These are phyloP conservation scores for Auricularia heimuer DNA, from an alignment of 768 basidiomycete genomes.

Conservation along the genomic window DNA sequence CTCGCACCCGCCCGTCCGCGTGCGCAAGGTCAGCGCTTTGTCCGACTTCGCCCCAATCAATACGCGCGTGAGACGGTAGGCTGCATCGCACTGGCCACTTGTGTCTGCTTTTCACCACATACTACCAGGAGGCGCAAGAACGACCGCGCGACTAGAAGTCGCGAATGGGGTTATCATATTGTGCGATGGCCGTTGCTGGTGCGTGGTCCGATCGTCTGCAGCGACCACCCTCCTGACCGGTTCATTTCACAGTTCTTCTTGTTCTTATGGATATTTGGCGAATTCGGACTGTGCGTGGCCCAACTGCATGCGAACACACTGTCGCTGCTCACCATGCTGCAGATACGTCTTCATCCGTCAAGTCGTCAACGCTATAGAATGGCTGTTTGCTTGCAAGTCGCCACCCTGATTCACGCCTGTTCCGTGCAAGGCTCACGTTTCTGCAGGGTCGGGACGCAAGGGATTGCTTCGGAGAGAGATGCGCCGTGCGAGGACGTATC, in stretches of 20 bases:
- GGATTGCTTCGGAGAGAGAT: constrained; percentile 67
- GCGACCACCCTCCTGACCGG: not conserved
- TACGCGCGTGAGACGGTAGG: constrained; percentile 65
- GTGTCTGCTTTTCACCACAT: not conserved
- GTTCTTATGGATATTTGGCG: constrained; percentile 67
- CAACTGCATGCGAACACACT: not conserved
- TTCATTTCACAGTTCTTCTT: constrained; percentile 55
- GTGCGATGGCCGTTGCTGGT: constrained; percentile 85
- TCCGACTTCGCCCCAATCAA: constrained; percentile 90
- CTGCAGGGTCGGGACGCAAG: constrained; percentile 74
- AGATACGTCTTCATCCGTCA: constrained; percentile 79
- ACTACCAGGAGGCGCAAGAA: not conserved
- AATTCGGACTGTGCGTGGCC: constrained; percentile 52
- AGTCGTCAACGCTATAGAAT: constrained; percentile 91
- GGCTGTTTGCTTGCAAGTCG: constrained; percentile 70
- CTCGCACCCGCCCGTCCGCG: constrained; percentile 25
- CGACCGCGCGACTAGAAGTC: constrained; percentile 19
- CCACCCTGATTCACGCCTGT: not conserved
- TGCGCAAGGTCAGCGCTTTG: constrained; percentile 72
- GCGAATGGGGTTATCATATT: constrained; percentile 68
- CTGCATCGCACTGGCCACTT: not conserved
- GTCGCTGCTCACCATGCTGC: not conserved
- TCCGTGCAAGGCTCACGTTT: not conserved
- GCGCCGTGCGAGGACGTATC: constrained; percentile 63
- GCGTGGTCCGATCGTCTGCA: constrained; percentile 15